Conservation (phyloP, 169 alveolate genomes). For the Perkinsus olseni region DNA sequence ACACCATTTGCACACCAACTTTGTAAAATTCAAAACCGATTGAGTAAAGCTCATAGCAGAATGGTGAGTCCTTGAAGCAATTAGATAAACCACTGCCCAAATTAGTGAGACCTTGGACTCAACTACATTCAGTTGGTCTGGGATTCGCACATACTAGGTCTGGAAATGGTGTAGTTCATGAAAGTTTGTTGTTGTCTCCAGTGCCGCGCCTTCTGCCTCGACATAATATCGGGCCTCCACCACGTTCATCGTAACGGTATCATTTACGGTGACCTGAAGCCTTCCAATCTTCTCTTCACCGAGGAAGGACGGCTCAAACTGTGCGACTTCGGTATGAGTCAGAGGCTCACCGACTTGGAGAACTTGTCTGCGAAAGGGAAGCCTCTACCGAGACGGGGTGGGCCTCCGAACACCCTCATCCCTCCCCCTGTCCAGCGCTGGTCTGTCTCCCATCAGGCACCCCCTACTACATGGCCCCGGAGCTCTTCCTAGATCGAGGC, state of each 20-base stretch:
- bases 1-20: no score
- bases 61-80: no score
- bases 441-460: no score
- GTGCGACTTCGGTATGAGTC: conserved; percentile 59
- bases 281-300: conserved; percentile 67
- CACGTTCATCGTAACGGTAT: conserved; percentile 64
- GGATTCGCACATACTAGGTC: no score
- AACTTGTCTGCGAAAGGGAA: conserved; percentile 37
- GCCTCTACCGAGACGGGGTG: conserved; percentile 32
- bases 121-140: no score
- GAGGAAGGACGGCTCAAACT: conserved; percentile 70
- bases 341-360: conserved; percentile 44
- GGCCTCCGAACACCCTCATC: neutral
- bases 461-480: conserved; percentile 79
- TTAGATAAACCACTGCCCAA: no score
- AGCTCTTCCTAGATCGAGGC: conserved; percentile 65
- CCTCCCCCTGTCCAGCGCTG: neutral
- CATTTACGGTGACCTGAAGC: conserved; percentile 71
- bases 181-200: neutral
- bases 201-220: conserved; percentile 10
- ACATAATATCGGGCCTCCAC: conserved; percentile 58
- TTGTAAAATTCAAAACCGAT: no score
- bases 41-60: no score
- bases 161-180: no score
- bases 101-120: no score